Base-by-base conservation (phyloP, 1,139 yeast genomes). In the Diutina catenulata region DNA sequence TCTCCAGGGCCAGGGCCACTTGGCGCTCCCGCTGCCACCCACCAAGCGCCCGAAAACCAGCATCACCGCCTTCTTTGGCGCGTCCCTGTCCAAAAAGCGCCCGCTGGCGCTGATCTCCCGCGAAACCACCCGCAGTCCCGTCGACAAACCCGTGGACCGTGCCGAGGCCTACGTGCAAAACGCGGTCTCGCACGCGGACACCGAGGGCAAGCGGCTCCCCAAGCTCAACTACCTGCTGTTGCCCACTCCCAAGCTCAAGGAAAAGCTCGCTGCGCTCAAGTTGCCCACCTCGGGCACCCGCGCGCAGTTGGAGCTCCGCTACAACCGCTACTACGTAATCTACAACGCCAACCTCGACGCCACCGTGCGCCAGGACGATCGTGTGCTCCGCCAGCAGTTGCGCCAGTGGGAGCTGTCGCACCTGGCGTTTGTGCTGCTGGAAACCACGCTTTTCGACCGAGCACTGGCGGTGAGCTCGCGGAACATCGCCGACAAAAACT, bases 281-380 rank as follows among this genome's bases (percentile, higher is more conserved):
- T 53, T 88, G 5, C 73, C 88, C 0, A 64, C 74, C 0, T 52
- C 53, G 4, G 97, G 97, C 0, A 59, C 78, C 3, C 61, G 84
- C 44, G 59, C 60, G 20, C 80, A 74, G 46, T 51, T 87, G 47
- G 88, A 83, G 43, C 59, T 71, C 24, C 62, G 97, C 36, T 82
- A 81, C 52, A 76, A 76, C 42, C 94, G 88, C 45, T 88, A 79
- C 62, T 76, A 82, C 43, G 75, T 80, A 27, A 10, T 31, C 16
- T 31, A 20, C 15, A 31, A 31, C 14, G 35, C 35, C 35, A 31
- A 31, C 14, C 22, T 31, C 24, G 35, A 31, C 10, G 35, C 16
- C 3, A 20, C n/a, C n/a, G 25, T 21, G 7, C 35, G 25, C n/a
- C 25, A 20, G 9, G 35, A 31, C 14, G 35, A 31, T 5, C 15